Percentiles rank a stretch among this genome's conserved stretches.
Conservation (phyloP, 2,329 filamentous ascomycete species). For the Hymenoscyphus scutula region DNA sequence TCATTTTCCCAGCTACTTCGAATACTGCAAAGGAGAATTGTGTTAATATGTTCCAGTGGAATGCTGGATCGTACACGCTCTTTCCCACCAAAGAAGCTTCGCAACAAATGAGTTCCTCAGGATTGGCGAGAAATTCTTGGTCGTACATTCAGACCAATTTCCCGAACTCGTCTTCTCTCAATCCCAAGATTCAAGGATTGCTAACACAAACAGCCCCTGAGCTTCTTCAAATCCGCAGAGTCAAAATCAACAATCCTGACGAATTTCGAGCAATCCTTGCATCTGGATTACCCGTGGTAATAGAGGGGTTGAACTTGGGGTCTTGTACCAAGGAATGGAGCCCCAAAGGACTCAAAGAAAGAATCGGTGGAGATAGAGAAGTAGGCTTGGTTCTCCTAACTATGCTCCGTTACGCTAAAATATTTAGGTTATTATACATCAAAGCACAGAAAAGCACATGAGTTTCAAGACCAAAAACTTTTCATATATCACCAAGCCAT, state of each 20-base stretch:
- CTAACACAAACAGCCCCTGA: neutral
- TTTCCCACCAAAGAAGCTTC: neutral
- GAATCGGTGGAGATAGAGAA: slow-evolving; percentile 58
- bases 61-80: neutral
- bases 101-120: neutral
- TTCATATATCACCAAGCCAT: slow-evolving; percentile 64
- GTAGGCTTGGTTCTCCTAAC: slow-evolving; percentile 40
- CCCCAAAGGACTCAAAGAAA: slow-evolving; percentile 60
- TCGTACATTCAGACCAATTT: slow-evolving; percentile 23
- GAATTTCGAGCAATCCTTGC: slow-evolving; percentile 61
- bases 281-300: slow-evolving; percentile 59
- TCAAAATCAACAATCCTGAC: slow-evolving; percentile 49
- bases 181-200: neutral
- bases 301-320: slow-evolving; percentile 66
- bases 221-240: slow-evolving; percentile 47
- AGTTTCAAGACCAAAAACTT: slow-evolving; percentile 85
- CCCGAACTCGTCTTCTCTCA: neutral
- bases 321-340: slow-evolving; percentile 67
- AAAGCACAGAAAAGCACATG: slow-evolving; percentile 64
- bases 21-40: too few relatives aligned
- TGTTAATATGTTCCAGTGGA: neutral
- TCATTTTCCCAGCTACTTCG: neutral
- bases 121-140: slow-evolving; percentile 19
- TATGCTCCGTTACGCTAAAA: slow-evolving; percentile 10
- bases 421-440: slow-evolving; percentile 68